Conservation (phyloP, 2,329 filamentous ascomycete genomes). For the Colletotrichum somersetense region DNA sequence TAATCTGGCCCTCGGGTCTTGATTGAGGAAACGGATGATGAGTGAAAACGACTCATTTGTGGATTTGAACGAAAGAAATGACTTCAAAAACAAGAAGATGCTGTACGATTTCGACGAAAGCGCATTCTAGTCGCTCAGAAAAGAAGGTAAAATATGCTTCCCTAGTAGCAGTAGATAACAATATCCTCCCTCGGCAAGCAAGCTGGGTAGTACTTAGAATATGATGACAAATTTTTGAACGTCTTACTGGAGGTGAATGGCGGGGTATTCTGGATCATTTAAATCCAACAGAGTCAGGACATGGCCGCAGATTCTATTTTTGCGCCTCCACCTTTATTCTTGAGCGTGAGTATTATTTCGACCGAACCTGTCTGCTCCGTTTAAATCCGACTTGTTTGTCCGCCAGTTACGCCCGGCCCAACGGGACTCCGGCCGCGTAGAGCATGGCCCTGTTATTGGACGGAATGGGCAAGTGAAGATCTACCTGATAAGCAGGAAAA, state of each 20-base stretch:
- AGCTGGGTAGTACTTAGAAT: slow-evolving; percentile 18
- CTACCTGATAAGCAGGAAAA: background rate
- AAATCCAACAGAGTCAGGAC: background rate
- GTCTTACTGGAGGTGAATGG: no score
- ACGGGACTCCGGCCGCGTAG: background rate
- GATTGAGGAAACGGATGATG: background rate
- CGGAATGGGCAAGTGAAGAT: background rate
- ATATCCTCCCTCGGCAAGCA: slow-evolving; percentile 31
- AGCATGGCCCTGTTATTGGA: slow-evolving; percentile 16
- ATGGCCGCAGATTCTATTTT: background rate
- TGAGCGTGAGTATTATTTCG: background rate
- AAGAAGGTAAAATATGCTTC: background rate
- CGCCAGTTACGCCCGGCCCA: slow-evolving; percentile 20
- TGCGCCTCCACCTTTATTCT: slow-evolving; percentile 17
- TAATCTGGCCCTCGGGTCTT: background rate
- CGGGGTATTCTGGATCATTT: background rate
- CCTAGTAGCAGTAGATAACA: slow-evolving; percentile 20
- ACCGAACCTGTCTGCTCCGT: slow-evolving; percentile 5
- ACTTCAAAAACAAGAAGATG: slow-evolving; percentile 3
- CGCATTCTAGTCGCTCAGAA: background rate
- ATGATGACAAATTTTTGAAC: background rate
- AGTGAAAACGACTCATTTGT: no score
- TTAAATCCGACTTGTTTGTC: slow-evolving; percentile 19
- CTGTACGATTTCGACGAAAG: slow-evolving; percentile 34
- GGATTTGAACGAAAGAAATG: background rate